phyloP scores from a whole-genome alignment of 2,329 filamentous ascomycete genomes.

The Biscogniauxia sp. region DNA sequence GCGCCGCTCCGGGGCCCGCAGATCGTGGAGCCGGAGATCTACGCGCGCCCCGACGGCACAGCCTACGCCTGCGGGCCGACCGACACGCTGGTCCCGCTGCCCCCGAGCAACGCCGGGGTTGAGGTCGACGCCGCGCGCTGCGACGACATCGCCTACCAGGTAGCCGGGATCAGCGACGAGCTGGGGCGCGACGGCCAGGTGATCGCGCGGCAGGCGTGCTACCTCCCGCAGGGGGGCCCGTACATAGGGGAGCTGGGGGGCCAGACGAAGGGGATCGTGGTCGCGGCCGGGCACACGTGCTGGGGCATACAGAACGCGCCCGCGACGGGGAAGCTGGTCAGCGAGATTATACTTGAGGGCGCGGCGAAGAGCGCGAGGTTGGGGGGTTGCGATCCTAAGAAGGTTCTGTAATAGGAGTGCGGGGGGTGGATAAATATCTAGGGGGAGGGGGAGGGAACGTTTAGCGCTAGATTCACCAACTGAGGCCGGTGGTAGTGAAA shows the following conservation, averaged over 20 bases:
- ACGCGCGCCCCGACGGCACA: constrained; percentile 70
- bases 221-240: constrained; percentile 69
- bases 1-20: constrained; percentile 29
- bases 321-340: constrained; percentile 65
- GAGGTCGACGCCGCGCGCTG: constrained; percentile 63
- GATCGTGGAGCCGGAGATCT: constrained; percentile 70
- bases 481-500: too few species aligned
- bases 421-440: neutral
- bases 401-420: constrained; percentile 31
- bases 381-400: constrained; percentile 52
- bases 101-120: constrained; percentile 60
- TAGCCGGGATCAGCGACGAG: constrained; percentile 51
- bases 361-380: constrained; percentile 57
- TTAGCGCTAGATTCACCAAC: too few species aligned
- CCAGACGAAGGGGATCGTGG: constrained; percentile 56
- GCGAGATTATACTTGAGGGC: constrained; percentile 63
- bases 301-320: constrained; percentile 83
- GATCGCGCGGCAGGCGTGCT: constrained; percentile 68
- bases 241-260: constrained; percentile 64
- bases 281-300: constrained; percentile 75
- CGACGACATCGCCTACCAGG: constrained; percentile 67
- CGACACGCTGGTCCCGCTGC: constrained; percentile 61
- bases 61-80: constrained; percentile 73
- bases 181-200: constrained; percentile 57
- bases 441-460: neutral